Conservation (phyloP, 805 yeast genomes). For the Scheffersomyces stipitis region DNA sequence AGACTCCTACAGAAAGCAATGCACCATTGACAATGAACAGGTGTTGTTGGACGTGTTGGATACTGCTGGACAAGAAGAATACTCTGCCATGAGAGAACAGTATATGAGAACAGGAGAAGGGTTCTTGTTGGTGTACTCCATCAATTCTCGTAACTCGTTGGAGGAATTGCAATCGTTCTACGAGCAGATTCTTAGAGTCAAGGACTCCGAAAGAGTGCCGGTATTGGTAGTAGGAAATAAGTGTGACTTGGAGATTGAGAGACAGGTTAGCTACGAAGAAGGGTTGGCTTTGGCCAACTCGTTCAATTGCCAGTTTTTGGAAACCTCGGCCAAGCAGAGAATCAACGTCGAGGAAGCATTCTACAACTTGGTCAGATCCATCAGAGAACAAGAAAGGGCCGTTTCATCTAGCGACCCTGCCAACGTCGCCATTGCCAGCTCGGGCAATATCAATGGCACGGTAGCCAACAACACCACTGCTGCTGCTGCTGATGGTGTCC, state of each 20-base stretch:
- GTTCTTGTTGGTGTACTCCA: slow-evolving; percentile 82
- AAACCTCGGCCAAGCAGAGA: slow-evolving; percentile 90
- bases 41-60: slow-evolving; percentile 74
- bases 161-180: slow-evolving; percentile 79
- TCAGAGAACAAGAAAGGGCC: slow-evolving; percentile 29
- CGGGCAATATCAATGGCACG: slow-evolving; percentile 5
- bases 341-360: slow-evolving; percentile 87
- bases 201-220: slow-evolving; percentile 74
- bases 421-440: background rate
- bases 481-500: slow-evolving; percentile 6
- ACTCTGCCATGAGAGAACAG: slow-evolving; percentile 81
- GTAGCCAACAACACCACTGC: slow-evolving; percentile 1
- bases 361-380: slow-evolving; percentile 62
- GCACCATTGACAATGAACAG: slow-evolving; percentile 76
- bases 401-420: background rate
- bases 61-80: slow-evolving; percentile 98
- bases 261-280: slow-evolving; percentile 72
- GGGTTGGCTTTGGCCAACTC: slow-evolving; percentile 62
- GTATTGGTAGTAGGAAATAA: slow-evolving; percentile 78
- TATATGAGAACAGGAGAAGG: slow-evolving; percentile 98
- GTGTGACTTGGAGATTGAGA: slow-evolving; percentile 69
- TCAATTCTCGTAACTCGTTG: slow-evolving; percentile 80
- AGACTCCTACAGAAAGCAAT: slow-evolving; percentile 85
- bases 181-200: slow-evolving; percentile 76
- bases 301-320: slow-evolving; percentile 74